Conservation (phyloP, 2,329 filamentous ascomycete species). For the Teratosphaeriaceae sp. region DNA sequence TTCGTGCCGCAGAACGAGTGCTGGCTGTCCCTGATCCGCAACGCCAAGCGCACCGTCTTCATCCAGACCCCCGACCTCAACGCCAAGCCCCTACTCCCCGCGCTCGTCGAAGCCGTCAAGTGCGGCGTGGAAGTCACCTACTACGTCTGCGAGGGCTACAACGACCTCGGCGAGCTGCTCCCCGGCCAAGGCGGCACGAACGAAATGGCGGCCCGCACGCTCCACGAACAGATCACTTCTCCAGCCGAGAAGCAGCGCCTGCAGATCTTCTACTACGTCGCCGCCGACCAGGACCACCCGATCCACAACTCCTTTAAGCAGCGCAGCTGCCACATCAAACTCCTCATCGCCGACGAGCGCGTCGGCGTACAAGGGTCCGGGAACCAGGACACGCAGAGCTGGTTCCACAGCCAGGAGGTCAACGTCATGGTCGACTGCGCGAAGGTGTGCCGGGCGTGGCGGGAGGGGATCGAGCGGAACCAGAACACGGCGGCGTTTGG, state of each 20-base stretch:
- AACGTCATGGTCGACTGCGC: slow-evolving; percentile 67
- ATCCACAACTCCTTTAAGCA: slow-evolving; percentile 60
- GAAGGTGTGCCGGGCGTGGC: slow-evolving; percentile 56
- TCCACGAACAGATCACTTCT: slow-evolving; percentile 47
- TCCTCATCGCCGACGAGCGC: slow-evolving; percentile 64
- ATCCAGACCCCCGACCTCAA: slow-evolving; percentile 76
- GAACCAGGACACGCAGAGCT: slow-evolving; percentile 75
- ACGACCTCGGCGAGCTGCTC: slow-evolving; percentile 68
- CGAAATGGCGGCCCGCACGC: slow-evolving; percentile 58
- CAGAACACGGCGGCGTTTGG: slow-evolving; percentile 61
- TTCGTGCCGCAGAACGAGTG: slow-evolving; percentile 68
- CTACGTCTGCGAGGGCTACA: slow-evolving; percentile 73
- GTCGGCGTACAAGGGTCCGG: slow-evolving; percentile 69
- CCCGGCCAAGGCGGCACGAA: slow-evolving; percentile 71
- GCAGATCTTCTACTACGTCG: slow-evolving; percentile 64
- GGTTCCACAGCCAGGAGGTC: slow-evolving; percentile 71
- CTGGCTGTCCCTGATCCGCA: slow-evolving; percentile 62
- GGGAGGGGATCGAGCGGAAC: slow-evolving; percentile 54
- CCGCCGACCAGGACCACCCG: slow-evolving; percentile 62
- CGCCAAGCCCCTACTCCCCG: slow-evolving; percentile 58
- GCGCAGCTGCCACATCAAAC: slow-evolving; percentile 68
- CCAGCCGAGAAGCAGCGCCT: slow-evolving; percentile 43
- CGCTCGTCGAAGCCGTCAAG: slow-evolving; percentile 57
- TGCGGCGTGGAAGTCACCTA: slow-evolving; percentile 62
- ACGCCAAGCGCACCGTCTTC: slow-evolving; percentile 60